These are phyloP conservation scores for Tephrocybe sp. DNA, from an alignment of 768 basidiomycete genomes.

Conservation along the genomic window DNA sequence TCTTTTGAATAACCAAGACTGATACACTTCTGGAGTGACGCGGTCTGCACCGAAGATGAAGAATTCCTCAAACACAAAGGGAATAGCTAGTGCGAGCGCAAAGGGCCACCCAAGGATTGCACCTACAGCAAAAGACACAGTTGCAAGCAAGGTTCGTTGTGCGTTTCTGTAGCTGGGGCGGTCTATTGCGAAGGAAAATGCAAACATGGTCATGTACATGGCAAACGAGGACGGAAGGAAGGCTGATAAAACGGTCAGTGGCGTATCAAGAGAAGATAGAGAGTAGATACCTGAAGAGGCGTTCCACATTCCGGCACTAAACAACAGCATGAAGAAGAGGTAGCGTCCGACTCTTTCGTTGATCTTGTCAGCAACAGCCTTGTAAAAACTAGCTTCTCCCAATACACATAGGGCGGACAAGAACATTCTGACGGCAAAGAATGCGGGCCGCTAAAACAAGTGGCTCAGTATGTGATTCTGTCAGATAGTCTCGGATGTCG, in stretches of 20 bases:
- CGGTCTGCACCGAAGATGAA: conserved; percentile 73
- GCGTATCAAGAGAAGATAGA: conserved; percentile 2
- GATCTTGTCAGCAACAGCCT: conserved; percentile 75
- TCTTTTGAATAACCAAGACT: conserved; percentile 60
- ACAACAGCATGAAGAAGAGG: conserved; percentile 80
- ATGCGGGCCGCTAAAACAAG: conserved; percentile 67
- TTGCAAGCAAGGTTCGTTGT: conserved; percentile 62
- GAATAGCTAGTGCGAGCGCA: conserved; percentile 80
- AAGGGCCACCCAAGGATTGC: conserved; percentile 98
- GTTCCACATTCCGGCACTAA: conserved; percentile 95
- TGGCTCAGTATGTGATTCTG: conserved; percentile 13
- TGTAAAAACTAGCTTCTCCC: conserved; percentile 83
- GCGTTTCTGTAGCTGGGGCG: conserved; percentile 55
- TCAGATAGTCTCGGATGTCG: conserved; percentile 15
- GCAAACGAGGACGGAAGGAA: conserved; percentile 95
- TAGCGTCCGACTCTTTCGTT: conserved; percentile 94
- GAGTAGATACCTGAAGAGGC: conserved; percentile 71
- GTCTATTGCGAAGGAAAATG: conserved; percentile 66
- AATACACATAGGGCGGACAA: conserved; percentile 72
- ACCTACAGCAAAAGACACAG: conserved; percentile 73
- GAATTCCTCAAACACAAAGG: conserved; percentile 89
- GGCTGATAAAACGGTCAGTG: conserved; percentile 44
- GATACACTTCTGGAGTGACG: conserved; percentile 43
- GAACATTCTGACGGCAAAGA: conserved; percentile 85
- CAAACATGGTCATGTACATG: conserved; percentile 86